Evolutionary conservation across 2,329 filamentous ascomycete genomes (phyloP).

Genomic region (Hymenoscyphus fructigenus): DNA sequence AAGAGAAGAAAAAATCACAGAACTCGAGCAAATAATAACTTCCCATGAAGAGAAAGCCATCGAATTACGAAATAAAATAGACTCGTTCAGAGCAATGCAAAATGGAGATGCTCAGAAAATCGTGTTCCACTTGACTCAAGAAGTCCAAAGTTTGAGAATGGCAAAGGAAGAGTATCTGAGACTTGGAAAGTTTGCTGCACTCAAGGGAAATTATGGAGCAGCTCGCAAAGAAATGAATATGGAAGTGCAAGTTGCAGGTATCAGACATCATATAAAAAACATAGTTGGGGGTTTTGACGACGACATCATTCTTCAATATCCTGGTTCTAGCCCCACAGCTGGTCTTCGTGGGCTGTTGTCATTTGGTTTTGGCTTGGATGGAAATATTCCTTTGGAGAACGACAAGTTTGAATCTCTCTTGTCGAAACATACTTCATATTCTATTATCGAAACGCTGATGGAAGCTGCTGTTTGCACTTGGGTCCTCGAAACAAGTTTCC

Average conservation of each 20-base stretch:
- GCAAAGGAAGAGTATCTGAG: not conserved
- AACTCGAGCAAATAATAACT: not conserved
- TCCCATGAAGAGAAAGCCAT: not conserved
- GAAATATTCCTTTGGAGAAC: not conserved
- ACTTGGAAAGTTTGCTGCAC: not conserved
- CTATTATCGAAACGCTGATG: not conserved
- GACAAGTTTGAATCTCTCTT: not conserved
- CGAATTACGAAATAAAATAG: not conserved
- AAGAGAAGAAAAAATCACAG: not conserved
- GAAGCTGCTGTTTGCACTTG: conserved; percentile 2
- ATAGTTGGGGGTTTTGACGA: not conserved
- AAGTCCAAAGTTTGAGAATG: not conserved
- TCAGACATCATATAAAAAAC: not conserved
- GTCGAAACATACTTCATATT: not conserved
- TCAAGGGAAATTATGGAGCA: not conserved
- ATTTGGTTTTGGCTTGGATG: not conserved
- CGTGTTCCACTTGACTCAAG: not conserved
- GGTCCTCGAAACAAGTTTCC: conserved; percentile 2
- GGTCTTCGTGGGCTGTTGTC: not conserved
- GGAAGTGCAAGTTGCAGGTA: not conserved
- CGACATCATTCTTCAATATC: not conserved
- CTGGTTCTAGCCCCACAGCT: not conserved
- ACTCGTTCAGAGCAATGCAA: not conserved
- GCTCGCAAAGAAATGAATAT: not conserved
- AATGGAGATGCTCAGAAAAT: not conserved